Evolutionary conservation across 1,139 yeast genomes (phyloP), one percentile per base, ranked within the genome.

Genomic region (Nakaseomyces kungkrabaensis): DNA sequence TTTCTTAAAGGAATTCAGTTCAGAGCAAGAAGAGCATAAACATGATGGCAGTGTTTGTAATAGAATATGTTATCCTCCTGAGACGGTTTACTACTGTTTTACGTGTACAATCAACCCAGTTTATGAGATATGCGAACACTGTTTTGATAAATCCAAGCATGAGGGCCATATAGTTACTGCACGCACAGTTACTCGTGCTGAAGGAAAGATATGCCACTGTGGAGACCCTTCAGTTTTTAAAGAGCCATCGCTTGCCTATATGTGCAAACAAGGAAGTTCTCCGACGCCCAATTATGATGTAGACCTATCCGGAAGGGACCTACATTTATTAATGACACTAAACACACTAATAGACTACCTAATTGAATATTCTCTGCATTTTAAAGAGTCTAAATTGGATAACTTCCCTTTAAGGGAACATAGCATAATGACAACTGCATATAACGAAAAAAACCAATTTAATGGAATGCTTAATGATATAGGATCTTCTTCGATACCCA

Each of bases 201-300:
- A 82, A 56, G 96, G 96, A 4, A 97, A 97, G 0, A 89, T 89
- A 5, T 92, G 97, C 65, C 97, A 92, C 64, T 92, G 97, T 69
- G 97, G 97, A 1, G 96, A 92, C 62, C 74, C 77, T 0, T 87
- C 83, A 54, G 95, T 96, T 4, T 60, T 61, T 37, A 59, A 54
- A 43, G 52, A 56, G 29, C 54, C 60, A 11, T 46, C 47, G 7
- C 42, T 48, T 34, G 60, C 62, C 17, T 55, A 45, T 37, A 49
- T 48, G 0, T 90, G 95, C 82, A 75, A 71, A 33, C 65, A 27
- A 13, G 24, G n/a, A 4, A 41, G 25, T 13, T 4, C 24, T 5
- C 10, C 11, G n/a, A 25, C 13, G 11, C 29, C 29, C 6, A 38
- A 25, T 7, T 41, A 41, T 17, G 34, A 27, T 27, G 34, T 29